phyloP scores from a whole-genome alignment of 2,329 filamentous ascomycete genomes.

The Beauveria sp. region DNA sequence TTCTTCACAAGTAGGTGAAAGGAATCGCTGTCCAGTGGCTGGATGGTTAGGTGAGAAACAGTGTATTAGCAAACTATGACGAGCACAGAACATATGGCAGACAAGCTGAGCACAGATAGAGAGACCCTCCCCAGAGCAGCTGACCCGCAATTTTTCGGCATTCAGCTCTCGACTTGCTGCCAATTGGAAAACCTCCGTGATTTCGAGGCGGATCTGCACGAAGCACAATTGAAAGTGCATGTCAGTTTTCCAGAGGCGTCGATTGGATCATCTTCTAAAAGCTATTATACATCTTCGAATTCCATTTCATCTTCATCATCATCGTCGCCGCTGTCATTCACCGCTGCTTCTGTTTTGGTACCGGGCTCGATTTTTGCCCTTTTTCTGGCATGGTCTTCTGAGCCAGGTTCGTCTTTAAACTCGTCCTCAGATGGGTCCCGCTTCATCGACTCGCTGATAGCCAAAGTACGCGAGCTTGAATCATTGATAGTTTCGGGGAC shows the following conservation, averaged over 20 bases:
- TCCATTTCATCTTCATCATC: constrained; percentile 49
- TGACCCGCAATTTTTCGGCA: neutral
- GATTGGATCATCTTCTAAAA: neutral
- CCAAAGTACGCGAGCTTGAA: constrained; percentile 25
- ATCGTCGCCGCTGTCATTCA: constrained; percentile 37
- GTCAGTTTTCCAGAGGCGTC: too few species aligned
- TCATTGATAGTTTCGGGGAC: constrained; percentile 32
- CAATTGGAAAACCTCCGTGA: neutral
- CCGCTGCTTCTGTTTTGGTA: constrained; percentile 38
- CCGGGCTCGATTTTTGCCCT: constrained; percentile 50
- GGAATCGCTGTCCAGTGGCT: neutral
- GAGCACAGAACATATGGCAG: too few species aligned
- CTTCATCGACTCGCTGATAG: constrained; percentile 23
- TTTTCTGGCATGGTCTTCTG: constrained; percentile 46
- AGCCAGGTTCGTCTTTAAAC: constrained; percentile 19
- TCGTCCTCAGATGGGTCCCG: constrained; percentile 24
- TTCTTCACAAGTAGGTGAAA: neutral
- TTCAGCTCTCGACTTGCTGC: neutral
- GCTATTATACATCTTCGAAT: constrained; percentile 45
- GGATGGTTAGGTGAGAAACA: neutral
- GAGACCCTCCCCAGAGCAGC: neutral
- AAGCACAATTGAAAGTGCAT: too few species aligned
- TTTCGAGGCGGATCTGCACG: too few species aligned
- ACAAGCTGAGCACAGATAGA: too few species aligned
- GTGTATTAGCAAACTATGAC: neutral